Percentiles rank a stretch among this genome's conserved stretches.
Evolutionary conservation across 768 basidiomycete species (phyloP).

Genomic region (Panellus pusillus): DNA sequence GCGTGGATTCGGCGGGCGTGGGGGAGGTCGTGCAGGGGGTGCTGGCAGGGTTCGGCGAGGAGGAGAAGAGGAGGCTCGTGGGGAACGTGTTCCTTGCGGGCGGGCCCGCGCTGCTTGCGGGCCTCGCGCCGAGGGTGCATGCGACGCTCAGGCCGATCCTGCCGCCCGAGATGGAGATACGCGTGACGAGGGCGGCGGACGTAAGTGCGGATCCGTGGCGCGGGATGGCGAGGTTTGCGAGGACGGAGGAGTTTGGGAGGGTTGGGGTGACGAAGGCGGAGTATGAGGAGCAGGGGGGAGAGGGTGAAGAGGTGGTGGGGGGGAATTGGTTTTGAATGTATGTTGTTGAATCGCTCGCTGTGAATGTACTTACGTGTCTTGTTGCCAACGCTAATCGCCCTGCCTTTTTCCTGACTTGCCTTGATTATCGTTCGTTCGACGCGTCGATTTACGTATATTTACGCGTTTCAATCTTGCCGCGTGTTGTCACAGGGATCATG

Average conservation of each 20-base stretch:
- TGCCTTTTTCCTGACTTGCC: too few species aligned
- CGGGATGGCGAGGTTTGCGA: constrained; percentile 83
- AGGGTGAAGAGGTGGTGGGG: constrained; percentile 89
- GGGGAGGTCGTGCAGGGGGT: constrained; percentile 90
- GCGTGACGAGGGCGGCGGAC: constrained; percentile 63
- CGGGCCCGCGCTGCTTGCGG: constrained; percentile 71
- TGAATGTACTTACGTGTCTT: background rate
- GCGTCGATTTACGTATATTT: too few species aligned
- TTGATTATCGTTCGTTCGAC: too few species aligned
- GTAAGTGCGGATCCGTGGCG: constrained; percentile 81
- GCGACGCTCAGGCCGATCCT: constrained; percentile 79
- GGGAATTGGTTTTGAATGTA: constrained; percentile 72
- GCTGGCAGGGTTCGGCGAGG: constrained; percentile 65
- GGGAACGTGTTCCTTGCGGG: constrained; percentile 94
- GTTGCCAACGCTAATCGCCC: too few species aligned
- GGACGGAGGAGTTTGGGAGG: constrained; percentile 50
- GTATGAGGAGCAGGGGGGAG: constrained; percentile 90
- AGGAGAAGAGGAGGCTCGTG: constrained; percentile 71
- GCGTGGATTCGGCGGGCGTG: constrained; percentile 90
- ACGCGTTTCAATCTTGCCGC: too few species aligned
- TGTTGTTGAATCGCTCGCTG: constrained; percentile 26
- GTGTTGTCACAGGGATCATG: too few species aligned
- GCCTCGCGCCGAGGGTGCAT: constrained; percentile 66
- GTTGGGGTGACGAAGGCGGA: constrained; percentile 72
- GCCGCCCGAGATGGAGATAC: constrained; percentile 76